These are phyloP conservation scores for Yamadazyma membranifaciens DNA, from an alignment of 1,139 yeast genomes.

Conservation along the genomic window DNA sequence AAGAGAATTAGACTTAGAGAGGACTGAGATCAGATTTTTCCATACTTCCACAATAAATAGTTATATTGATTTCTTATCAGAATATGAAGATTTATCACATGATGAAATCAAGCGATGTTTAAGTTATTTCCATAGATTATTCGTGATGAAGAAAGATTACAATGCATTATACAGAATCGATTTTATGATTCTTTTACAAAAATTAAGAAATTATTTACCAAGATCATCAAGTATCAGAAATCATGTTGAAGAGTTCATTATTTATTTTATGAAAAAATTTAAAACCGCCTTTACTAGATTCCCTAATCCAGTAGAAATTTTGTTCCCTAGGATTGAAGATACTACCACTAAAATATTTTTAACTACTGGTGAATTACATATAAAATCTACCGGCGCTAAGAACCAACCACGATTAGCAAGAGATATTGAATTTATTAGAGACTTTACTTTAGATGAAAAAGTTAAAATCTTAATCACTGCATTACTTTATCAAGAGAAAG, in stretches of 20 bases:
- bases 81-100: conserved; percentile 62
- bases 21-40: conserved; percentile 41
- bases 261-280: conserved; percentile 66
- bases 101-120: conserved; percentile 64
- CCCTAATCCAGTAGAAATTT: conserved; percentile 67
- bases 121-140: conserved; percentile 69
- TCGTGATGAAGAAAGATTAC: conserved; percentile 59
- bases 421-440: conserved; percentile 38
- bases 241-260: conserved; percentile 66
- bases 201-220: conserved; percentile 32
- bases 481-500: conserved; percentile 45
- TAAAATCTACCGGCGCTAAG: conserved; percentile 20
- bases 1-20: conserved; percentile 49
- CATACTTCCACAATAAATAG: conserved; percentile 47
- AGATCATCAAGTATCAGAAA: conserved; percentile 40
- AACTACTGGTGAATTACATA: conserved; percentile 50
- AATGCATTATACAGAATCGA: conserved; percentile 72
- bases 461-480: conserved; percentile 50
- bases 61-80: conserved; percentile 48
- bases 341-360: conserved; percentile 35
- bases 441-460: conserved; percentile 34
- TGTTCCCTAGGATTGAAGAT: conserved; percentile 63
- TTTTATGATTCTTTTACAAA: conserved; percentile 50
- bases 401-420: conserved; percentile 29
- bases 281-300: conserved; percentile 45